Percentiles rank a stretch among this genome's conserved stretches.
These are phyloP conservation scores for Penicillium fimorum DNA, from an alignment of 495 filamentous ascomycete genomes.

Conservation along the genomic window DNA sequence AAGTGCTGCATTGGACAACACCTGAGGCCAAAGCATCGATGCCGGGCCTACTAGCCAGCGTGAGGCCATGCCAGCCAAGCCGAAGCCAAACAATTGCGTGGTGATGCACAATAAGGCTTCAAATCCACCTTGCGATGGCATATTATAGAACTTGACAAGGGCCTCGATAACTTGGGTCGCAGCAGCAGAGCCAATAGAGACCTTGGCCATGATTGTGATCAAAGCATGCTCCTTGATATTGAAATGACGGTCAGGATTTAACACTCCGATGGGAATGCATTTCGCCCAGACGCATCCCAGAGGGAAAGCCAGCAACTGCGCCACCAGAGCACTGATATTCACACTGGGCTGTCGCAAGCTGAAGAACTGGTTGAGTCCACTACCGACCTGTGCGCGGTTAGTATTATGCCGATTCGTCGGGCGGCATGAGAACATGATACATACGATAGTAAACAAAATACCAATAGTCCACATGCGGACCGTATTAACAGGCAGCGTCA, in stretches of 20 bases:
- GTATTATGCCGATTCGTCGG: neutral
- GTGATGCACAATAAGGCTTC: conserved; percentile 67
- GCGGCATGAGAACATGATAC: conserved; percentile 15
- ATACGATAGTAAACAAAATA: conserved; percentile 58
- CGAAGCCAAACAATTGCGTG: conserved; percentile 72
- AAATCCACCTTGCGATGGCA: conserved; percentile 66
- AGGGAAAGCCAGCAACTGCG: conserved; percentile 70
- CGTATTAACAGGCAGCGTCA: conserved; percentile 64
- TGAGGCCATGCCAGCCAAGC: conserved; percentile 62
- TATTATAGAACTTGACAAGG: conserved; percentile 63
- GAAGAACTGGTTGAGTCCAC: conserved; percentile 72
- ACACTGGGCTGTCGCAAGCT: conserved; percentile 60
- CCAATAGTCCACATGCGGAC: conserved; percentile 73
- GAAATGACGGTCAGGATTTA: conserved; percentile 71
- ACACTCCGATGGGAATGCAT: conserved; percentile 51
- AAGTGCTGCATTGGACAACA: conserved; percentile 83
- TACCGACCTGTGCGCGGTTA: conserved; percentile 46
- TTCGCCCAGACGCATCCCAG: conserved; percentile 61
- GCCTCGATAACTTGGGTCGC: conserved; percentile 69
- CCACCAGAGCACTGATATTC: conserved; percentile 63
- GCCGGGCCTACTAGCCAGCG: conserved; percentile 67
- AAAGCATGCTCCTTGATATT: conserved; percentile 80
- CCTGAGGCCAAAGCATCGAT: conserved; percentile 91
- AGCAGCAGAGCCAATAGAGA: conserved; percentile 62
- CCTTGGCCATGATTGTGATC: conserved; percentile 70